Conservation (phyloP, 2,329 filamentous ascomycete genomes). For the Rhynchosporium secalis region DNA sequence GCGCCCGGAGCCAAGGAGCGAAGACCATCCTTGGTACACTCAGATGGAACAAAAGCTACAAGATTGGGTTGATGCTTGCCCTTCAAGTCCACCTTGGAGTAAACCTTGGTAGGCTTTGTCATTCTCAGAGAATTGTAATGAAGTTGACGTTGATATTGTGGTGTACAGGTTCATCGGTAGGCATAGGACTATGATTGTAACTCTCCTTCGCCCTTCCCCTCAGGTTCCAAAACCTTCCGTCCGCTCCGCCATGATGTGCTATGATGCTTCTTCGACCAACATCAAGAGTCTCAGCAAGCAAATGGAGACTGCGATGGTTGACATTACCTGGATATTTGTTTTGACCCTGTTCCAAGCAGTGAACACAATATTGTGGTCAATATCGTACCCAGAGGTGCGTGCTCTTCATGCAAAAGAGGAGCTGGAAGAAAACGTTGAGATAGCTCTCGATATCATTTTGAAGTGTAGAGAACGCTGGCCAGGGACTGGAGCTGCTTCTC, state of each 20-base stretch:
- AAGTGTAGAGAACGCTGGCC: conserved; percentile 88
- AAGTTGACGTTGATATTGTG: conserved; percentile 27
- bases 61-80: conserved; percentile 75
- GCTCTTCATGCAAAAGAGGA: conserved; percentile 70
- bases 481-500: conserved; percentile 78
- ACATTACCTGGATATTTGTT: conserved; percentile 93
- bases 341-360: conserved; percentile 87
- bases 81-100: conserved; percentile 69
- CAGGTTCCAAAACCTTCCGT: conserved; percentile 85
- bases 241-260: conserved; percentile 78
- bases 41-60: conserved; percentile 77
- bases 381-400: conserved; percentile 84
- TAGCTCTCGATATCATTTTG: conserved; percentile 75
- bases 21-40: conserved; percentile 83
- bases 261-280: conserved; percentile 78
- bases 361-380: conserved; percentile 87
- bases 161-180: conserved; percentile 60
- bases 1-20: conserved; percentile 70
- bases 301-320: conserved; percentile 71
- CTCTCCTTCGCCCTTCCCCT: conserved; percentile 86
- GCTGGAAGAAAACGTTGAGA: conserved; percentile 71
- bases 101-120: conserved; percentile 65
- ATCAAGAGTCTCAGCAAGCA: conserved; percentile 80
- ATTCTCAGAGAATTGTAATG: neutral
- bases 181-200: conserved; percentile 85